Evolutionary conservation across 1,284 basidiomycete genomes (phyloP).

Genomic region (Fomitopsis pinicola): DNA sequence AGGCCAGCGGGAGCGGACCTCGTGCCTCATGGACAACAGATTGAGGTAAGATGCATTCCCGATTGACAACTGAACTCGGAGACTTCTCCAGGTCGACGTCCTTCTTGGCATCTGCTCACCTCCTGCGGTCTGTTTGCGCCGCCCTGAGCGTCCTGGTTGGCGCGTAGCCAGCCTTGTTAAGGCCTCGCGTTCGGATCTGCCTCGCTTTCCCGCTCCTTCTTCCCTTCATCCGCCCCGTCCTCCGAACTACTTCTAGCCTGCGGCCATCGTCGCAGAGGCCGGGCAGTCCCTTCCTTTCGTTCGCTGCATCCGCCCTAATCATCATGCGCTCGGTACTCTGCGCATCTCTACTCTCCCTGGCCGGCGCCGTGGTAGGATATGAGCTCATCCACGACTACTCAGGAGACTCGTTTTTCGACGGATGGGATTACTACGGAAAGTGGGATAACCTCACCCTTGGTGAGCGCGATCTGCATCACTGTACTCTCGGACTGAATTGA

Average conservation of each 20-base stretch:
- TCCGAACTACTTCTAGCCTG: neutral
- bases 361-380: constrained; percentile 25
- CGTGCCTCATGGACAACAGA: constrained; percentile 1
- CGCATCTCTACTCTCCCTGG: constrained; percentile 8
- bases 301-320: neutral
- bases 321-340: neutral
- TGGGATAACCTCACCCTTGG: constrained; percentile 62
- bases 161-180: neutral
- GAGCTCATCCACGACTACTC: constrained; percentile 45
- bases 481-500: constrained; percentile 4
- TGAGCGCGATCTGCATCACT: constrained; percentile 28
- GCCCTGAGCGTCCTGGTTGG: neutral
- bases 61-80: neutral
- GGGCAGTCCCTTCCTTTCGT: neutral
- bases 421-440: constrained; percentile 55
- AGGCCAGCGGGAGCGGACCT: neutral
- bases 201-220: neutral
- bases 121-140: neutral
- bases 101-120: constrained; percentile 5
- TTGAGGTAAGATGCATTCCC: neutral
- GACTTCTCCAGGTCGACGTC: neutral
- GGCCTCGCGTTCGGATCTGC: neutral
- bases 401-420: constrained; percentile 52
- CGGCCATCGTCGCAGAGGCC: neutral
- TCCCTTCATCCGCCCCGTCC: neutral